Evolutionary conservation across 345 rosid species (phyloP), one percentile per base, ranked within the genome.

Genomic region (Eucalyptus rudis): DNA sequence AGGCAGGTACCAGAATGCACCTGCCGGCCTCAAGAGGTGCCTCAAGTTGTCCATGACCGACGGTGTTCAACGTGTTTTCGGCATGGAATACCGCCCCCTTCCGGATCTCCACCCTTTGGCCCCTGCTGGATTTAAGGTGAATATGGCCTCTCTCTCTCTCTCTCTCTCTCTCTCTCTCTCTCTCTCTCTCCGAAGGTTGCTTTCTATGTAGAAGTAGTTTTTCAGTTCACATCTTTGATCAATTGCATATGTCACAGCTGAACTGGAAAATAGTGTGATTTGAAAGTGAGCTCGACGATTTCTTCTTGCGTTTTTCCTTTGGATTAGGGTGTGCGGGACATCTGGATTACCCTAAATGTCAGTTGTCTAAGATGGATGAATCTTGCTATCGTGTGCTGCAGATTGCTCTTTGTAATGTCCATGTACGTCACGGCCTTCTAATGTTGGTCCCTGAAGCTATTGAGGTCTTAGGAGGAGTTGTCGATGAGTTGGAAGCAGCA

Each of bases 31-130:
- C 90, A 97, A 98, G 94, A 94, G 99, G 93, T 95, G 99, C 91
- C 96, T 98, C 85, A 98, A 98, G 93, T 87, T 98, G 88, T 95
- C 97, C 40, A 94, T 97, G 97, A 97, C 99, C 0, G 99, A 98
- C 92, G 99, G 99, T 86, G 92, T 94, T 89, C 99, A 97, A 84
- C 98, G 96, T 22, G 95, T 98, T 58, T 98, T 95, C 86, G 99
- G 96, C 54, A 94, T 96, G 95, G 99, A 98, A 88, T 97, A 98
- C 91, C 93, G 98, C 93, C 99, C 98, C 31, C 94, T 98, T 66
- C 96, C 96, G 89, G 95, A 94, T 92, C 99, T 98, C 84, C 93
- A 94, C 92, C 96, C 93, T 87, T 87, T 97, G 92, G 92, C 96
- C 87, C 94, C 97, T 31, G 94, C 97, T 86, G 99, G 99, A 89